Evolutionary conservation across 306 rosid genomes (phyloP).

Genomic region (Lablab purpureus): DNA sequence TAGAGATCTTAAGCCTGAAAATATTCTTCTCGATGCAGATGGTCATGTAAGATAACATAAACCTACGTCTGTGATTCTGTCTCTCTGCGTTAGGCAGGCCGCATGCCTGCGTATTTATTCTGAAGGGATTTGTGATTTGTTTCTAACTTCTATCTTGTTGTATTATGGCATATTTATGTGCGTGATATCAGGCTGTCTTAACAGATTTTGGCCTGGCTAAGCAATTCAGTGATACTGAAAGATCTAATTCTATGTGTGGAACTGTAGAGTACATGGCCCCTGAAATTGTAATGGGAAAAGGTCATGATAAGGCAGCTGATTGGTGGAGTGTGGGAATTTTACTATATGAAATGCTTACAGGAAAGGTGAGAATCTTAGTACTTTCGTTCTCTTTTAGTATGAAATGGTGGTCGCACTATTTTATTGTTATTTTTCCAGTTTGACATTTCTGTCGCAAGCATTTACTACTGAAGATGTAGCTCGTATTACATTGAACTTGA

Average conservation of each 20-base stretch:
- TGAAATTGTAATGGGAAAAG: constrained; percentile 81
- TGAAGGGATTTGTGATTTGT: constrained; percentile 11
- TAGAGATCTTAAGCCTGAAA: constrained; percentile 90
- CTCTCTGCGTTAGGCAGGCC: constrained; percentile 25
- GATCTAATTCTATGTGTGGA: constrained; percentile 83
- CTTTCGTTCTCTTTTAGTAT: constrained; percentile 1
- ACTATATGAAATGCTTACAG: constrained; percentile 83
- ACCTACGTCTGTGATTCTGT: background rate
- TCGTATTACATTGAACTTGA: constrained; percentile 30
- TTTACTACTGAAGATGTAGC: background rate
- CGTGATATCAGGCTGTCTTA: constrained; percentile 61
- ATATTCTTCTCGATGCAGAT: constrained; percentile 70
- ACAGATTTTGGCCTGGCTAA: constrained; percentile 90
- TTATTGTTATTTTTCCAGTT: background rate
- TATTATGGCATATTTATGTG: constrained; percentile 1
- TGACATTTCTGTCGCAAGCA: background rate
- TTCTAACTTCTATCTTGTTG: constrained; percentile 15
- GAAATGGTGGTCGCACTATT: background rate
- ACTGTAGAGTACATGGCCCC: constrained; percentile 87
- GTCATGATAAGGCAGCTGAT: constrained; percentile 83
- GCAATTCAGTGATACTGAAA: constrained; percentile 58
- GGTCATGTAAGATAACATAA: constrained; percentile 73
- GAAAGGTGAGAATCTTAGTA: constrained; percentile 62
- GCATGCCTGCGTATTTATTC: constrained; percentile 19
- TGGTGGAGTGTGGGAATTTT: constrained; percentile 93